phyloP scores from a whole-genome alignment of 371 early-diverging fungal species.

The Rhizomucor miehei region DNA sequence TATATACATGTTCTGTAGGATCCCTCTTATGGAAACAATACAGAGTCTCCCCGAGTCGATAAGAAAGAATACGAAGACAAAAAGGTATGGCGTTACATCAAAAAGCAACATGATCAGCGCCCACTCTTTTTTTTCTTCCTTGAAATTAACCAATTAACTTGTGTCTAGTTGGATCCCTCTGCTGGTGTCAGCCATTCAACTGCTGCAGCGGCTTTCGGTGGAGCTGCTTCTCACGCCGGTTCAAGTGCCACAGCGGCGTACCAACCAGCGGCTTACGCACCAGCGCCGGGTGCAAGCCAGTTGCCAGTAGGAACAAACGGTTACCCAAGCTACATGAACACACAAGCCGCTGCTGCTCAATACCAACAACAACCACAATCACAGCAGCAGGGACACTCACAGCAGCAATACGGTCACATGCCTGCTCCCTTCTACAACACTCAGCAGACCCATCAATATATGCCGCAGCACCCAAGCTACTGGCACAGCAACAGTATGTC shows the following conservation, averaged over 20 bases:
- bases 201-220: constrained; percentile 11
- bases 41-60: constrained; percentile 12
- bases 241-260: constrained; percentile 9
- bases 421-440: constrained; percentile 32
- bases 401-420: constrained; percentile 30
- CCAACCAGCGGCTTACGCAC: constrained; percentile 12
- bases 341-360: constrained; percentile 8
- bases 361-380: constrained; percentile 11
- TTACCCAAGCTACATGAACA: constrained; percentile 25
- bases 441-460: constrained; percentile 33
- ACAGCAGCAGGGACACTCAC: constrained; percentile 21
- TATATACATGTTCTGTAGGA: constrained; percentile 2
- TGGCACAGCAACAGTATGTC: constrained; percentile 22
- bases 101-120: background rate
- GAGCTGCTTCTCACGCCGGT: constrained; percentile 10
- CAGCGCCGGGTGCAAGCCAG: constrained; percentile 8
- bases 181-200: constrained; percentile 1
- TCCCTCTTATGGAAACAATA: constrained; percentile 4
- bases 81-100: constrained; percentile 8
- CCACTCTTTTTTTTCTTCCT: background rate
- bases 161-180: constrained; percentile 3
- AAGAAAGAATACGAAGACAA: constrained; percentile 23
- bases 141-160: background rate
- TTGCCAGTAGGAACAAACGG: constrained; percentile 19
- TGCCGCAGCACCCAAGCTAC: constrained; percentile 31